These are phyloP conservation scores for Combretum micranthum DNA, from an alignment of 345 rosid species.

Conservation along the genomic window DNA sequence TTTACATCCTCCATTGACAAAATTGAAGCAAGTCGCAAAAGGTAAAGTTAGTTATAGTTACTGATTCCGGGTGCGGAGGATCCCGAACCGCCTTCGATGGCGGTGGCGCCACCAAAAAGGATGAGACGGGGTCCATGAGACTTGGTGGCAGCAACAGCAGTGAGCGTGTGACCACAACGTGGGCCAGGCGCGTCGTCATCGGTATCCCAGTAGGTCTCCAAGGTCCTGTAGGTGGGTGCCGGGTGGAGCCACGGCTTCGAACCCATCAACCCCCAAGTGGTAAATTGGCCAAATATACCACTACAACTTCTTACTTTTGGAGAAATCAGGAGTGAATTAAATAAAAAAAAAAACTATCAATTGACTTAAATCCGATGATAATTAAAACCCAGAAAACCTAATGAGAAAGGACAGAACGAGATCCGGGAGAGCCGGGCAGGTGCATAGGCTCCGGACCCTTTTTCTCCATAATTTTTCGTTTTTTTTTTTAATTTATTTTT, in stretches of 20 bases:
- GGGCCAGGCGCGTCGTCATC: slow-evolving; percentile 96
- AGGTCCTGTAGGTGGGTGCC: slow-evolving; percentile 70
- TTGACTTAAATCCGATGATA: too few relatives aligned
- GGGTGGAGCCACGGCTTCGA: slow-evolving; percentile 77
- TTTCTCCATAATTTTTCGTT: too few relatives aligned
- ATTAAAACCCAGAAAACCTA: too few relatives aligned
- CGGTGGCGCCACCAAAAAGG: slow-evolving; percentile 97
- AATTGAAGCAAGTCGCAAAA: background rate
- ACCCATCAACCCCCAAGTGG: slow-evolving; percentile 35
- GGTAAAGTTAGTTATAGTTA: slow-evolving; percentile 20
- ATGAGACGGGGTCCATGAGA: slow-evolving; percentile 87
- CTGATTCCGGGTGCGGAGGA: slow-evolving; percentile 92
- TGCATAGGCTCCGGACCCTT: too few relatives aligned
- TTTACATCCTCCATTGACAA: too few relatives aligned
- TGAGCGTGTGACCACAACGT: slow-evolving; percentile 85
- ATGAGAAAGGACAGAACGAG: too few relatives aligned
- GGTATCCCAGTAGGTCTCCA: slow-evolving; percentile 86
- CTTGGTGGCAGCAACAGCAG: slow-evolving; percentile 90
- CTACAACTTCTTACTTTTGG: too few relatives aligned
- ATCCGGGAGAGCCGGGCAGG: too few relatives aligned
- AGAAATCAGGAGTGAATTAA: too few relatives aligned
- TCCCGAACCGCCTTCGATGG: slow-evolving; percentile 87
- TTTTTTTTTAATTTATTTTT: too few relatives aligned
- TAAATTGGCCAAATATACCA: too few relatives aligned
- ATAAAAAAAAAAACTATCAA: too few relatives aligned